These are phyloP conservation scores for Aechmea fasciata DNA, from an alignment of 176 grass and related monocot species.

Conservation along the genomic window DNA sequence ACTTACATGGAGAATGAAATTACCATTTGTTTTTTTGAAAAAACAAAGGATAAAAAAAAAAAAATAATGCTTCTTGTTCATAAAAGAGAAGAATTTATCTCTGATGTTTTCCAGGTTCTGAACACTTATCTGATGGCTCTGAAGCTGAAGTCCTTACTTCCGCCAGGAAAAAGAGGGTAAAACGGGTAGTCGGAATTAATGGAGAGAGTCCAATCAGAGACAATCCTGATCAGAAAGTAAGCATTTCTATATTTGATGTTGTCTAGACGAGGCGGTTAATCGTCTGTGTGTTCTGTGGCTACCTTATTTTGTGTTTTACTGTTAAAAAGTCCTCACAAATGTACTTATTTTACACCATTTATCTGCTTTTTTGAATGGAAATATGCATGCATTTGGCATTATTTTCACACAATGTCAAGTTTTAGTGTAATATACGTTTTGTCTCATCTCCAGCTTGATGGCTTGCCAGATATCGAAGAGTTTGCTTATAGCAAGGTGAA, in stretches of 20 bases:
- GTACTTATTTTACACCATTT: not conserved
- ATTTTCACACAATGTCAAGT: not conserved
- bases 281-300: not conserved
- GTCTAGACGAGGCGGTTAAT: not conserved
- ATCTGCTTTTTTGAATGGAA: not conserved
- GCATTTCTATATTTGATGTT: not conserved
- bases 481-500: constrained; percentile 53
- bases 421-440: not conserved
- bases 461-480: constrained; percentile 75
- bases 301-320: constrained; percentile 10
- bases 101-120: constrained; percentile 12
- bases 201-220: constrained; percentile 21
- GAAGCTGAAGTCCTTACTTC: constrained; percentile 8
- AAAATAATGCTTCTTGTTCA: not conserved
- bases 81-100: not conserved
- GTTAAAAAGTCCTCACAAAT: not conserved
- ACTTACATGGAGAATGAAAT: no score
- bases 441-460: constrained; percentile 32
- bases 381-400: not conserved
- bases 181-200: constrained; percentile 24
- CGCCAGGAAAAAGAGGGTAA: constrained; percentile 36
- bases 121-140: constrained; percentile 10
- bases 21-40: not conserved
- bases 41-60: not conserved
- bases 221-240: constrained; percentile 19